phyloP scores from a whole-genome alignment of 176 grass and related monocot species.

The Musa troglodytarum region DNA sequence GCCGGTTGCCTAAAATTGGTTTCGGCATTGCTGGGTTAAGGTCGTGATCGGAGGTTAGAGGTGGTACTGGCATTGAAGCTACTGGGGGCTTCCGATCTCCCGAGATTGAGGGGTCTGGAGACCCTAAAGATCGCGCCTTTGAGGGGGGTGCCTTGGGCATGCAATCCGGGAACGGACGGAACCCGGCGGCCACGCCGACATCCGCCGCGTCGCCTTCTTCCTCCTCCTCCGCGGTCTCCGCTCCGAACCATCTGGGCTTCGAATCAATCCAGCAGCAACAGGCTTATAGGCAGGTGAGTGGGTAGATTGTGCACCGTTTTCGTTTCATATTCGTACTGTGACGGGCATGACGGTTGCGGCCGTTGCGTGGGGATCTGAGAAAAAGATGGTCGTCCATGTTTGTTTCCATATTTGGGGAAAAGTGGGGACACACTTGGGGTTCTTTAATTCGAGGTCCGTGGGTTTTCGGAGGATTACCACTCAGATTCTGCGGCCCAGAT shows the following conservation, averaged over 20 bases:
- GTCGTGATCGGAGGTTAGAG: conserved; percentile 4
- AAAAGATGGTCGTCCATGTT: conserved; percentile 15
- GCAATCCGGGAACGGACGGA: conserved; percentile 18
- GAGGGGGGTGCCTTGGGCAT: conserved; percentile 7
- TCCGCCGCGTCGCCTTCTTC: conserved; percentile 25
- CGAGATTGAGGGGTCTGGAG: neutral
- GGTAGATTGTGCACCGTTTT: neutral
- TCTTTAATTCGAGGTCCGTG: neutral
- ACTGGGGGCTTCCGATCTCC: neutral
- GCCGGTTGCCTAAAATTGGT: neutral
- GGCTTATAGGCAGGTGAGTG: conserved; percentile 33
- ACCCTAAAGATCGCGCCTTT: neutral
- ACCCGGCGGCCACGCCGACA: conserved; percentile 6
- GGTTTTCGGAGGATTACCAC: neutral
- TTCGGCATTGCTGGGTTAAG: neutral
- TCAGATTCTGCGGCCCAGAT: conserved; percentile 6
- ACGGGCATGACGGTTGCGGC: conserved; percentile 7
- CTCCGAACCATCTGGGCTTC: conserved; percentile 32
- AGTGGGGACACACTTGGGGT: conserved; percentile 12
- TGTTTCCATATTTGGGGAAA: conserved; percentile 20
- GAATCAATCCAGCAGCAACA: conserved; percentile 31
- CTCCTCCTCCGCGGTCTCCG: conserved; percentile 26
- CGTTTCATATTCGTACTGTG: neutral
- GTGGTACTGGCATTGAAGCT: neutral
- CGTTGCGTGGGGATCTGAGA: conserved; percentile 15